Conservation (phyloP, 768 basidiomycete species). For the Xerocomellus intermedius region DNA sequence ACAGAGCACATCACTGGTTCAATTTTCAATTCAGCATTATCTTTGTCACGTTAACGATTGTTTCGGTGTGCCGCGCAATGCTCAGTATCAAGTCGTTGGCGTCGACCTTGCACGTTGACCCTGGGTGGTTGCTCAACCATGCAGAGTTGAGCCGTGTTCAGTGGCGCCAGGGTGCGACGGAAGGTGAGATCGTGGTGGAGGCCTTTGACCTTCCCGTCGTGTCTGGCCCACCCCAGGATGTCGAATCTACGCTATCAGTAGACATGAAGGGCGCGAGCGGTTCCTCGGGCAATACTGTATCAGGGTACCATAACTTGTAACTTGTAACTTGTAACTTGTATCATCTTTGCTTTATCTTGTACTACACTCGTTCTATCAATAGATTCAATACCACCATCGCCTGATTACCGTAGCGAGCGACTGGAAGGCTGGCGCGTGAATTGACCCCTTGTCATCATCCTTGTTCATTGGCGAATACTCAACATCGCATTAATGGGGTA, state of each 20-base stretch:
- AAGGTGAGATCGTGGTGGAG: conserved; percentile 36
- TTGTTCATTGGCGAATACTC: no score
- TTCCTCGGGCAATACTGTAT: neutral
- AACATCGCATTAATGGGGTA: conserved; percentile 48
- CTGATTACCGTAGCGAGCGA: no score
- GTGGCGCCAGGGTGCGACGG: conserved; percentile 36
- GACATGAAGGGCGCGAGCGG: neutral
- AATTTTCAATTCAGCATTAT: neutral
- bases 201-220: neutral
- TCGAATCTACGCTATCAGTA: neutral
- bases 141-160: conserved; percentile 44
- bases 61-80: conserved; percentile 39
- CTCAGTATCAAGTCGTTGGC: conserved; percentile 45
- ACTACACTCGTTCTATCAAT: neutral
- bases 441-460: no score
- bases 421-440: no score
- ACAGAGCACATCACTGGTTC: neutral
- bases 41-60: conserved; percentile 7
- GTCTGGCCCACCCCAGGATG: neutral
- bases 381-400: no score
- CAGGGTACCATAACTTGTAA: neutral
- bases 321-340: neutral
- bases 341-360: neutral
- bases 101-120: conserved; percentile 38
- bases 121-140: conserved; percentile 44